Conservation (phyloP, 78 protist species). For the Dictyostelium capitatum region DNA sequence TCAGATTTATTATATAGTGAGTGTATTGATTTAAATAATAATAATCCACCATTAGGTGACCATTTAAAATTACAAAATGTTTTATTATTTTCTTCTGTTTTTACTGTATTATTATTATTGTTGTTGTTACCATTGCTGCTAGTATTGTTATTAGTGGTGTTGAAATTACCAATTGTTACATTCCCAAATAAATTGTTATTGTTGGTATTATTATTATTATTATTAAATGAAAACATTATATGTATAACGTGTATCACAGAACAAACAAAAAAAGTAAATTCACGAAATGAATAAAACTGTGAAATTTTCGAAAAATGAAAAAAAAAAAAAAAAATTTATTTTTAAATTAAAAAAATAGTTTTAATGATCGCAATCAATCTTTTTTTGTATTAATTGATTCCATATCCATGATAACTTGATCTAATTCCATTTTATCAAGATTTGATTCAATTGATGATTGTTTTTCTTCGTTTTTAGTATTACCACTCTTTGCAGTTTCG, state of each 20-base stretch:
- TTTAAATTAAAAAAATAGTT: background rate
- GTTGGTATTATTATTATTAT: background rate
- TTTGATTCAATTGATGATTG: background rate
- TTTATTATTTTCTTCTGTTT: background rate
- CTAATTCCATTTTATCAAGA: background rate
- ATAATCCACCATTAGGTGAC: constrained; percentile 36
- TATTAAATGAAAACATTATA: background rate
- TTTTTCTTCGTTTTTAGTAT: background rate
- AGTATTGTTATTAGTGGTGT: background rate
- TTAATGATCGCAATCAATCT: background rate
- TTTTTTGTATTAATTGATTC: background rate
- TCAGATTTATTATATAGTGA: background rate
- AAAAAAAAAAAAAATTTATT: background rate
- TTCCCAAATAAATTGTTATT: background rate
- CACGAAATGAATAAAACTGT: background rate
- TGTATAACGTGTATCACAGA: background rate
- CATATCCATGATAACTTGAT: constrained; percentile 18
- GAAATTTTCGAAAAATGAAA: background rate
- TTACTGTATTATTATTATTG: background rate
- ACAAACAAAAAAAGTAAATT: background rate
- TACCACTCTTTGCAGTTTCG: background rate
- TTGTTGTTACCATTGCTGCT: background rate
- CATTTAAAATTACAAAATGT: constrained; percentile 27
- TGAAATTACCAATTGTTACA: background rate
- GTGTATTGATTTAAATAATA: constrained; percentile 3